Evolutionary conservation across 2,329 filamentous ascomycete species (phyloP), one percentile per base, ranked within the genome.

Genomic region (Microascus cirrosus): DNA sequence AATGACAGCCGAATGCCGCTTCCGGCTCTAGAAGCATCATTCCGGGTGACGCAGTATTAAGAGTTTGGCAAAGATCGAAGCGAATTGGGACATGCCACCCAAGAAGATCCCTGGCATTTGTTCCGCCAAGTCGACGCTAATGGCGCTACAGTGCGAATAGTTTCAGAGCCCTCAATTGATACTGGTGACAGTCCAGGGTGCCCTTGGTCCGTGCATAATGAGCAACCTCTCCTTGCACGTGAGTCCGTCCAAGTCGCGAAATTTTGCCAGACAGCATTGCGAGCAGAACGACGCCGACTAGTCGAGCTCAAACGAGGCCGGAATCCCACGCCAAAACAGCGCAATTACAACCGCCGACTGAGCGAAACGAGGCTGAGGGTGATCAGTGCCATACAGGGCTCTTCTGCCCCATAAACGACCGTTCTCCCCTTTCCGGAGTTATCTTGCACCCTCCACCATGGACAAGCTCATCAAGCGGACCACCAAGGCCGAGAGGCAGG

Each of bases 381-480:
- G 48, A 22, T 6, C 5, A 28, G 24, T 28, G 20, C 32, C 15
- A 24, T 22, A 10, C 20, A 36, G 34, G n/a, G 25, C 48, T 25
- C 7, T 22, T 51, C 20, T 22, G n/a, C 48, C 7, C 22, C 48
- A 11, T 36, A 45, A 32, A 22, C 55, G 15, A 28, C 45, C 53
- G 12, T 22, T 42, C 22, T n/a, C 15, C 36, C 32, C 42, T 18
- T 22, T 25, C 54, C 28, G n/a, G 20, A 28, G 6, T 35, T 15
- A 50, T 28, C 25, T 8, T 24, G 20, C 45, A 50, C 51, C 28
- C 48, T 22, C 20, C 66, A 71, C 62, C 62, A 90, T 90, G 87
- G 83, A 90, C 73, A 88, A 86, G 72, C 77, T 90, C 62, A 75
- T 85, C 61, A 82, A 82, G 65, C 83, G 85, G 64, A 83, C 85